Conservation (phyloP, 2,329 filamentous ascomycete species). For the Pseudopithomyces chartarum region DNA sequence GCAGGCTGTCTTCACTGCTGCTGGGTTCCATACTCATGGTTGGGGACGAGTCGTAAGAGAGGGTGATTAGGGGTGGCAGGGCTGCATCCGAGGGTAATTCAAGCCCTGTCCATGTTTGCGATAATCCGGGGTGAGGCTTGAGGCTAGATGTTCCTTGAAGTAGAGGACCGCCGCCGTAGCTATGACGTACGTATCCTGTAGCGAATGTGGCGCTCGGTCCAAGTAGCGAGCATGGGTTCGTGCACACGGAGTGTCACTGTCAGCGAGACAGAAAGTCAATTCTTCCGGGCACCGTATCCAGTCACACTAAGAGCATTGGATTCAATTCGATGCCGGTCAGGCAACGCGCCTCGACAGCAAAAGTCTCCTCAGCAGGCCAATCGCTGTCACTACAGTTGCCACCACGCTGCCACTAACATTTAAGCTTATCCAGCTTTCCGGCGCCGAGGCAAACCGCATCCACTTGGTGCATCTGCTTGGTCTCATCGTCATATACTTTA, state of each 20-base stretch:
- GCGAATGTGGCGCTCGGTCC: neutral
- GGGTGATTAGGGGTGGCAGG: neutral
- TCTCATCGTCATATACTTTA: neutral
- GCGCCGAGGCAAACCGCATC: neutral
- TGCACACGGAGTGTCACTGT: neutral
- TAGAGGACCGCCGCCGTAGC: neutral
- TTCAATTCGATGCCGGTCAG: no score
- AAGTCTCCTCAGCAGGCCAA: neutral
- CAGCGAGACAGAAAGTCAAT: no score
- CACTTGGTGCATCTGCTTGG: neutral
- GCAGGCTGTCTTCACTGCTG: neutral
- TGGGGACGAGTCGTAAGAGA: neutral
- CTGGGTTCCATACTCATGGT: neutral
- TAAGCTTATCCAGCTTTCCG: neutral
- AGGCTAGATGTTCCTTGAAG: neutral
- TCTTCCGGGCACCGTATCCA: no score
- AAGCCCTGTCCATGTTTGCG: neutral
- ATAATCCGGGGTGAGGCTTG: neutral
- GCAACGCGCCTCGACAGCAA: no score
- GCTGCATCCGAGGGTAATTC: neutral
- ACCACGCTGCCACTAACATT: neutral
- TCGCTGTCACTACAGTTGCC: neutral
- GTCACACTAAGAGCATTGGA: no score
- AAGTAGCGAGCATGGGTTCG: neutral
- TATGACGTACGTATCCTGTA: slow-evolving; percentile 1